These are phyloP conservation scores for Imleria badia DNA, from an alignment of 768 basidiomycete species.

Conservation along the genomic window DNA sequence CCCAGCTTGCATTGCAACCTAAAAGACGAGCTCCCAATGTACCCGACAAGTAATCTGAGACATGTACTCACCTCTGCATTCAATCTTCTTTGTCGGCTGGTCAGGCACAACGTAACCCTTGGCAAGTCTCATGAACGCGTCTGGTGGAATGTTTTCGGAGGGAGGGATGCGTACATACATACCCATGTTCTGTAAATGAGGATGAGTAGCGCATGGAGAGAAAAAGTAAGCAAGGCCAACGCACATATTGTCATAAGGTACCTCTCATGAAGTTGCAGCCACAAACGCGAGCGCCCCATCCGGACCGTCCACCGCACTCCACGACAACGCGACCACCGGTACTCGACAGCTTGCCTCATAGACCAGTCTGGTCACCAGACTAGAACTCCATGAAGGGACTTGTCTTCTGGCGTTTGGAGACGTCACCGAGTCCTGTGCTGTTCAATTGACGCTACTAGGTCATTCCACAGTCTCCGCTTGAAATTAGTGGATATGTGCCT, in stretches of 20 bases:
- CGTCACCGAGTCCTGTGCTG: too few species aligned
- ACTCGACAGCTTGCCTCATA: too few species aligned
- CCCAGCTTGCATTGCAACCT: conserved; percentile 63
- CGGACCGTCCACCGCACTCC: conserved; percentile 46
- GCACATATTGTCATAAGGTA: conserved; percentile 82
- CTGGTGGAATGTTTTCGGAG: conserved; percentile 27
- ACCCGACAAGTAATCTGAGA: not conserved
- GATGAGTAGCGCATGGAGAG: conserved; percentile 23
- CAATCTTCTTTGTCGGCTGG: conserved; percentile 37
- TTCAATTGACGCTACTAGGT: too few species aligned
- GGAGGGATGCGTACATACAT: conserved; percentile 35
- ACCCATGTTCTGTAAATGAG: conserved; percentile 58
- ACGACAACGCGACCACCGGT: conserved; percentile 60
- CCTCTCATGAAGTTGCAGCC: conserved; percentile 57
- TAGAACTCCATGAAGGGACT: too few species aligned
- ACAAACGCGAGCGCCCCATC: conserved; percentile 67
- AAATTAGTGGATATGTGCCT: too few species aligned
- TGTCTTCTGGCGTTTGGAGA: too few species aligned
- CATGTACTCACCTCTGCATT: conserved; percentile 54
- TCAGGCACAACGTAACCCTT: conserved; percentile 52
- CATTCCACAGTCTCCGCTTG: too few species aligned
- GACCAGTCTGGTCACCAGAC: too few species aligned
- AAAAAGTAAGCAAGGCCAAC: conserved; percentile 26
- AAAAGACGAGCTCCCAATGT: not conserved
- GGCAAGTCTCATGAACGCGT: conserved; percentile 60